Evolutionary conservation across 768 basidiomycete genomes (phyloP).

Genomic region (Pholiota molesta): DNA sequence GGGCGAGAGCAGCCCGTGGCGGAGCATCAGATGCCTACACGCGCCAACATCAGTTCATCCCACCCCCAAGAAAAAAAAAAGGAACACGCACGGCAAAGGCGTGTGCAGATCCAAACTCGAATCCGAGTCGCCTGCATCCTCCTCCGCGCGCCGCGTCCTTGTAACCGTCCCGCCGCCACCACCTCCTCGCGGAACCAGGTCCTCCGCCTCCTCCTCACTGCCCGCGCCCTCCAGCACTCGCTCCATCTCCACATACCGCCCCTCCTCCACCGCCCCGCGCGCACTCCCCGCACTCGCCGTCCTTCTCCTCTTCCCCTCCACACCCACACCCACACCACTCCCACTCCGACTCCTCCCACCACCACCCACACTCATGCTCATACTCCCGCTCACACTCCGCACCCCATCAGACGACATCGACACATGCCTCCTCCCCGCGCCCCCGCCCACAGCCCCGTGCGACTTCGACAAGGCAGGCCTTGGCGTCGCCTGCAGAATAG

Average conservation of each 20-base stretch:
- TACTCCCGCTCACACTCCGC: too few relatives aligned
- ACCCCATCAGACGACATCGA: too few relatives aligned
- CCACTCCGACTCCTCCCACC: neutral
- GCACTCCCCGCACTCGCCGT: constrained; percentile 1
- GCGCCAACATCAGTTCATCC: neutral
- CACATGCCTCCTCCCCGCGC: neutral
- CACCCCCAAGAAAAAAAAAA: neutral
- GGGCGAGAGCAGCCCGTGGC: constrained; percentile 67
- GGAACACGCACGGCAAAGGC: constrained; percentile 67
- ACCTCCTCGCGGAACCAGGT: too few relatives aligned
- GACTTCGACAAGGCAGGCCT: constrained; percentile 1
- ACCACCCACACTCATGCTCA: neutral
- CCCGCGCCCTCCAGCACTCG: constrained; percentile 21
- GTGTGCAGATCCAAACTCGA: constrained; percentile 72
- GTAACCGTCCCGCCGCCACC: neutral
- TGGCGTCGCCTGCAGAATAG: constrained; percentile 8
- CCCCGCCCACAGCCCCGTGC: too few relatives aligned
- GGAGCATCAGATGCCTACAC: constrained; percentile 63
- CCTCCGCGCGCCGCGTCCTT: constrained; percentile 10
- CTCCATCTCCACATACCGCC: constrained; percentile 21
- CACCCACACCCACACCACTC: neutral
- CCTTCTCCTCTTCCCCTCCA: constrained; percentile 2
- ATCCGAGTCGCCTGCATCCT: constrained; percentile 54
- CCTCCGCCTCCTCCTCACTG: constrained; percentile 13
- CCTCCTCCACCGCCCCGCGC: constrained; percentile 3